A percentile compares a stretch with the other conserved stretches of the same genome.
phyloP scores from a whole-genome alignment of 306 rosid genomes.

The Vicia faba region DNA sequence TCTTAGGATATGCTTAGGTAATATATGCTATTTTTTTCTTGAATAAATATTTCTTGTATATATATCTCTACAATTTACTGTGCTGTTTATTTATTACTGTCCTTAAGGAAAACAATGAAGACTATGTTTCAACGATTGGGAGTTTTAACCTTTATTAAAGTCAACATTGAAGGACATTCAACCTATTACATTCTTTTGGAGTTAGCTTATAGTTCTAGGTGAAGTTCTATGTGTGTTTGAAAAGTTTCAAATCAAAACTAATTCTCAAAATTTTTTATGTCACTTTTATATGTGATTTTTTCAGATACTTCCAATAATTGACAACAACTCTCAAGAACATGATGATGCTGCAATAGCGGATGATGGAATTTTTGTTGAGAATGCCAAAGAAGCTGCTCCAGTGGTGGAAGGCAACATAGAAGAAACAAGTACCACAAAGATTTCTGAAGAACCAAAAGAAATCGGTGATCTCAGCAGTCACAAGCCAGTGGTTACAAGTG shows the following conservation, averaged over 20 bases:
- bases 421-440: slow-evolving; percentile 41
- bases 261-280: slow-evolving; percentile 13
- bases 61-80: too few relatives aligned
- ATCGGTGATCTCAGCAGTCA: slow-evolving; percentile 37
- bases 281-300: slow-evolving; percentile 37
- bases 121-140: slow-evolving; percentile 30
- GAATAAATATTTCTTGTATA: slow-evolving; percentile 16
- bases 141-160: slow-evolving; percentile 25
- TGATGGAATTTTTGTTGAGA: slow-evolving; percentile 45
- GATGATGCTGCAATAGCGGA: slow-evolving; percentile 40
- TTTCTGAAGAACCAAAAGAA: slow-evolving; percentile 51
- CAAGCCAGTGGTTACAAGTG: slow-evolving; percentile 39
- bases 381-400: slow-evolving; percentile 37
- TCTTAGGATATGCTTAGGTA: slow-evolving; percentile 22
- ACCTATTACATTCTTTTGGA: slow-evolving; percentile 37
- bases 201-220: slow-evolving; percentile 37
- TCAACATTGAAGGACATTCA: slow-evolving; percentile 39
- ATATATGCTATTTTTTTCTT: slow-evolving; percentile 6
- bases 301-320: slow-evolving; percentile 61
- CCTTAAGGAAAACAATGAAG: slow-evolving; percentile 34
- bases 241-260: slow-evolving; percentile 29
- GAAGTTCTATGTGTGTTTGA: slow-evolving; percentile 33
- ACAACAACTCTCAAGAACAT: slow-evolving; percentile 51
- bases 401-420: slow-evolving; percentile 35
- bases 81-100: too few relatives aligned